Base-by-base conservation (phyloP, 2,329 filamentous ascomycete species). In the Simplicillium sp. region DNA sequence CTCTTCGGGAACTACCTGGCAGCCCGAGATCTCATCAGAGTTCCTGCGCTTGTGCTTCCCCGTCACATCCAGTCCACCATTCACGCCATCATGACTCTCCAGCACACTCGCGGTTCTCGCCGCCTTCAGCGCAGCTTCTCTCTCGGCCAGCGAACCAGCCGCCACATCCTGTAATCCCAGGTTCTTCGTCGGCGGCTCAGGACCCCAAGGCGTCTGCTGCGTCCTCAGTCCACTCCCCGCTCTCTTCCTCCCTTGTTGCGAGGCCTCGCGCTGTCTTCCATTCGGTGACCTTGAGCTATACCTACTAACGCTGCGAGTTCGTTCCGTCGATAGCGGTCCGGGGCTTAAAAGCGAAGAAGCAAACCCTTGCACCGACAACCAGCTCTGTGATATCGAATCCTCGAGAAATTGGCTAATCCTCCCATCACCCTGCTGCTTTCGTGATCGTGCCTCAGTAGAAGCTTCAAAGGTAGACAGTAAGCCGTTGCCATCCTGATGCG, bases 1-100 rank as follows among this genome's bases (percentile, higher is more conserved):
- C 50, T 94, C 84, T 50, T 79, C 73, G 38, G 78, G 71, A 29
- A 83, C 78, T 29, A 78, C 71, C 38, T 80, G 74, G 9, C 56
- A 47, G 25, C 58, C 49, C 20, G 59, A 42, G n/a, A 64, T 53
- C 39, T 86, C 82, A 51, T 86, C 81, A 4, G 83, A 87, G 37
- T 73, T 80, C 48, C 83, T 70, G 50, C 79, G 72, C 62, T 87
- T 87, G 55, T 70, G 74, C 46, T 64, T 68, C 18, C 75, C 71
- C 2, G 64, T 57, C 18, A 73, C 61, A 49, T 82, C 74, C 34
- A 80, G 54, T 2, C 71, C 71, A 3, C 72, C 74, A 44, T 77
- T 77, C 29, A 75, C 73, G 13, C 74, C 73, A 7, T 78, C 72
- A 40, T 79, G 69, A 41, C 73, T 78, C 53, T 82, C 75, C 34